Conservation (phyloP, 2,329 filamentous ascomycete genomes). For the Neonectria punicea region DNA sequence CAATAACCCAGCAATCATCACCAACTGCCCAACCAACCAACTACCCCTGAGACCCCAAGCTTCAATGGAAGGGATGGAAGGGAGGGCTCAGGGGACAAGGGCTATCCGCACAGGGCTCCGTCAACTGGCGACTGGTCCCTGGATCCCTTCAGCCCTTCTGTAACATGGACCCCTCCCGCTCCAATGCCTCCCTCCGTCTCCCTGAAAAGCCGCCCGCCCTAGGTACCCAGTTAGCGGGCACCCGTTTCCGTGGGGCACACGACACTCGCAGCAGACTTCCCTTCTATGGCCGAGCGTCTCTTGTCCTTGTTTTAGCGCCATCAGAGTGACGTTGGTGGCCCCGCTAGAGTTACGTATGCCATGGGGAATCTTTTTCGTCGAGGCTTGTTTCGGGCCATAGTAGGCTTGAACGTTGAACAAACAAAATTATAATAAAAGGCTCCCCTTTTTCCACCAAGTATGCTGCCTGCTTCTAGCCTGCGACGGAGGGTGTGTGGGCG, state of each 20-base stretch:
- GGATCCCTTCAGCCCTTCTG: slow-evolving; percentile 12
- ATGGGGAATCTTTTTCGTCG: not conserved
- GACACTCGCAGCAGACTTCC: slow-evolving; percentile 17
- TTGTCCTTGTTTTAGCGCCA: slow-evolving; percentile 28
- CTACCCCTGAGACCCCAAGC: slow-evolving; percentile 10
- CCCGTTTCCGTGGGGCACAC: slow-evolving; percentile 34
- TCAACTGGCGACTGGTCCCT: slow-evolving; percentile 19
- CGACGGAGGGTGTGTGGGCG: not conserved
- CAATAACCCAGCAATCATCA: slow-evolving; percentile 17
- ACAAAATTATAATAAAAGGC: not conserved
- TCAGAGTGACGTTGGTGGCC: slow-evolving; percentile 34
- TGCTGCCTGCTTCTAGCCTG: not conserved
- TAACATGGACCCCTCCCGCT: slow-evolving; percentile 14
- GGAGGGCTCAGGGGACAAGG: not conserved
- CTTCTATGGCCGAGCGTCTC: slow-evolving; percentile 2
- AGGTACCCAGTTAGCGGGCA: slow-evolving; percentile 12
- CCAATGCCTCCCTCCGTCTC: slow-evolving; percentile 22
- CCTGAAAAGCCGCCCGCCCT: slow-evolving; percentile 23
- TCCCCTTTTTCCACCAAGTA: too few species aligned
- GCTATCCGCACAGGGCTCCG: not conserved
- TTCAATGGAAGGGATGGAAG: slow-evolving; percentile 14
- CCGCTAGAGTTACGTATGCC: slow-evolving; percentile 30
- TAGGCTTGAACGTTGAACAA: not conserved
- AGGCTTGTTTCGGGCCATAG: slow-evolving; percentile 13
- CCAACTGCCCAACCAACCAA: slow-evolving; percentile 13